Base-by-base conservation (phyloP, 495 filamentous ascomycete genomes). In the Hyaloscypha variabilis region DNA sequence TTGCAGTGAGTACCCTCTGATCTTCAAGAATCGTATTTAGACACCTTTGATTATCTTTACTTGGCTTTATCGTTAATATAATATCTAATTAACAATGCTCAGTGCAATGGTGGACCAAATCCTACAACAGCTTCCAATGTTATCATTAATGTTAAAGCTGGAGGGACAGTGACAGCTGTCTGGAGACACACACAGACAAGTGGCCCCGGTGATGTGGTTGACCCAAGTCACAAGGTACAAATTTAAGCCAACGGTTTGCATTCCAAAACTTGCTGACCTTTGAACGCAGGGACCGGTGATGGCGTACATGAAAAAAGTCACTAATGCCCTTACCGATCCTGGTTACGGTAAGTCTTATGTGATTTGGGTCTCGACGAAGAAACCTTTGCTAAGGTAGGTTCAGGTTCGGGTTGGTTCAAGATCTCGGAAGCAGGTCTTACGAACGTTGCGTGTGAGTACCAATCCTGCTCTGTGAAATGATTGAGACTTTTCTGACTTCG, bases 41-140 rank as follows among this genome's bases (percentile, higher is more conserved):
- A 25, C 10, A 54, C 11, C 13, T 54, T 8, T 19, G 21, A 54
- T 11, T 25, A 54, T 54, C 14, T 24, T 24, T 11, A 54, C 51
- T 8, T 24, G 6, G 54, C 8, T 57, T 6, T 57, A 26, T 57
- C 6, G 8, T 57, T 6, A 57, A 19, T 30, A 10, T 57, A 57
- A 57, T 10, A 30, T 3, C 21, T 28, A 57, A 10, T 46, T 57
- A 57, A 57, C 54, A 28, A 10, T 30, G 14, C 26, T 21, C 21
- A 57, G 58, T 85, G 83, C 76, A 85, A 86, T 67, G 83, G 84
- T 23, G 74, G 77, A 10, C 81, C 83, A 36, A 85, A 86, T 74
- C 83, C 83, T 5, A 82, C 71, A 31, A 75, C 67, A 0, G 30
- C 79, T 14, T 74, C 73, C 8, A 67, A 76, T 0, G 74, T 74